Base-by-base conservation (phyloP, 1,284 basidiomycete genomes). In the Malassezia equina region DNA sequence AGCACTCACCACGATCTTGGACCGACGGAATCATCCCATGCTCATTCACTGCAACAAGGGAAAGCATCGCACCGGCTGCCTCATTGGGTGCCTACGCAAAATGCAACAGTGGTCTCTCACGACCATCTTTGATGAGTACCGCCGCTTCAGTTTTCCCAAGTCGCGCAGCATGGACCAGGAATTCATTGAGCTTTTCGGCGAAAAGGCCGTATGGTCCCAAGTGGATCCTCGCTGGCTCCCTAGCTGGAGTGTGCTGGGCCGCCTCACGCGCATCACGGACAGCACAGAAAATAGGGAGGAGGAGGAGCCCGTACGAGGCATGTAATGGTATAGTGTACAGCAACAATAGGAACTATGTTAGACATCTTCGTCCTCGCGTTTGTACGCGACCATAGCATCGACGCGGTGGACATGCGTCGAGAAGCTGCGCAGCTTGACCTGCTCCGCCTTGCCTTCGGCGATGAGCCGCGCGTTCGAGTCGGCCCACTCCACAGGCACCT, bases 381-480 rank as follows among this genome's bases (percentile, higher is more conserved):
- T 61, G 55, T 77, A 77, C 2, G 77, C 76, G 27, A 77, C 77
- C 62, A 77, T 67, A 0, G 74, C 75, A 33, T 77, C 75, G 17
- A 77, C 76, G 6, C 67, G 65, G 55, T 77, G 77, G 7, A 76
- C 68, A 47, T 74, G 75, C 2, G 77, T 77, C 28, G 64, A 68
- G 61, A 77, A 77, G 40, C 73, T 74, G 25, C 77, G 62, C n/a
- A 77, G 59, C 43, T 71, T 86, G 64, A 96, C 91, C 76, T 94
- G 90, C 75, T 96, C 91, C 67, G 90, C 91, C 77, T 94, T 90
- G 66, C 88, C 86, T 27, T 88, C 85, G 75, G 91, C 88, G 71
- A 98, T 96, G 34, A 93, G 85, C 47, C 94, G 81, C 8, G 93
- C 89, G 75, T 94, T 90, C 1, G 88, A 90, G 72, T 95, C 90